Evolutionary conservation across 306 rosid genomes (phyloP).

Genomic region (Astragalus membranaceus): DNA sequence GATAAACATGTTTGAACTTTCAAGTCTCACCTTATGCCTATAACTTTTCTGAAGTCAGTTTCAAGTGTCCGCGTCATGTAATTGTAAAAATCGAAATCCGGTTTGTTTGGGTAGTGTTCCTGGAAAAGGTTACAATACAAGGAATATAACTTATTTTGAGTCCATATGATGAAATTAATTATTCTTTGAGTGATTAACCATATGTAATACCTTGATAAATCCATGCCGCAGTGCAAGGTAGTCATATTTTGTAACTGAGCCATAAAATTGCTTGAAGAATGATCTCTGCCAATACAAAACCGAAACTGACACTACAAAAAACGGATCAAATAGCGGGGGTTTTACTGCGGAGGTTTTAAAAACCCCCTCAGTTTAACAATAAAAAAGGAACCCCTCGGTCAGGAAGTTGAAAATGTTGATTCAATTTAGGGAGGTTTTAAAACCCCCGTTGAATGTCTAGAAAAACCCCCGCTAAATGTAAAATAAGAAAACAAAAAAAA

Average conservation of each 20-base stretch:
- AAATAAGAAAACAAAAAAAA: too few relatives aligned
- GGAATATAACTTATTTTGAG: not conserved
- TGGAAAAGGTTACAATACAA: conserved; percentile 22
- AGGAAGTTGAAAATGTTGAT: too few relatives aligned
- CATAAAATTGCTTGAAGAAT: conserved; percentile 76
- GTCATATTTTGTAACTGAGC: conserved; percentile 64
- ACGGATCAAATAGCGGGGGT: too few relatives aligned
- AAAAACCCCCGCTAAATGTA: too few relatives aligned
- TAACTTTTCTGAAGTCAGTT: conserved; percentile 62
- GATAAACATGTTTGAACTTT: not conserved
- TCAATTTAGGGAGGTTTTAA: too few relatives aligned
- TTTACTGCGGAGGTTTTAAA: too few relatives aligned
- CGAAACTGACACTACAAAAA: too few relatives aligned
- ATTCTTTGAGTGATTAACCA: not conserved
- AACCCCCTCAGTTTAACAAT: too few relatives aligned
- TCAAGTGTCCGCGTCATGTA: conserved; percentile 63
- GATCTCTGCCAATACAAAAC: conserved; percentile 47
- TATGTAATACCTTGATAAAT: conserved; percentile 50
- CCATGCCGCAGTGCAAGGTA: conserved; percentile 71
- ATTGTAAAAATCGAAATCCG: conserved; percentile 40
- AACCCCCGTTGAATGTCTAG: too few relatives aligned
- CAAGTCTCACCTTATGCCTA: conserved; percentile 72
- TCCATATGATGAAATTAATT: not conserved
- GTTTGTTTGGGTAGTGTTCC: conserved; percentile 30
- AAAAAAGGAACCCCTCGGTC: too few relatives aligned